phyloP scores from a whole-genome alignment of 1,284 basidiomycete genomes.

The Chondrostereum purpureum region DNA sequence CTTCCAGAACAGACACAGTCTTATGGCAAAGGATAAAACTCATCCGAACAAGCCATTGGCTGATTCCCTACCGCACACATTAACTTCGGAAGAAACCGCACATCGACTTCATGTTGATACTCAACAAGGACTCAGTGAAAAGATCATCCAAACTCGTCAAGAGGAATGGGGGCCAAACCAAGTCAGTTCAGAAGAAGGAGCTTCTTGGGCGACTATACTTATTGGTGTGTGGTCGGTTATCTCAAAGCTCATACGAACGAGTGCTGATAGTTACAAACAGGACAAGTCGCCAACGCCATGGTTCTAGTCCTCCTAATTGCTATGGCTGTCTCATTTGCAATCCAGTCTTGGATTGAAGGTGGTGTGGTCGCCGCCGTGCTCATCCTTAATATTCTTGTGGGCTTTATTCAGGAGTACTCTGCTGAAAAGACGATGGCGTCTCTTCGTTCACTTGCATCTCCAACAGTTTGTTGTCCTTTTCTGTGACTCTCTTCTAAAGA shows the following conservation, averaged over 20 bases:
- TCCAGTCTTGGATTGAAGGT: conserved; percentile 57
- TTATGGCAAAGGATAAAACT: neutral
- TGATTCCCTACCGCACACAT: neutral
- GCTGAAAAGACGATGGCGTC: neutral
- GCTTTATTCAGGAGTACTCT: conserved; percentile 19
- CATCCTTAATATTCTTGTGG: conserved; percentile 42
- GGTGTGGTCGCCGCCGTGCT: conserved; percentile 62
- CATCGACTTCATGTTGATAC: neutral
- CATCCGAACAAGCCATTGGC: neutral
- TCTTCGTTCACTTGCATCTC: neutral
- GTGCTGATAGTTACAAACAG: too few relatives aligned
- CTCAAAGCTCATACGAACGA: too few relatives aligned
- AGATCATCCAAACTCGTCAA: neutral
- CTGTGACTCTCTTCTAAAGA: neutral
- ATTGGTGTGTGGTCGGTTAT: too few relatives aligned
- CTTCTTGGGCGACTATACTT: neutral
- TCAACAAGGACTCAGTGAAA: neutral
- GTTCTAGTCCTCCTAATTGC: conserved; percentile 44
- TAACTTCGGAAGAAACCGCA: neutral
- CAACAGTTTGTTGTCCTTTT: neutral
- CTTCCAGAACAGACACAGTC: too few relatives aligned
- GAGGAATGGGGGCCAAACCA: neutral
- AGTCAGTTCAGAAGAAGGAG: neutral
- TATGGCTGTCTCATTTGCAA: conserved; percentile 58
- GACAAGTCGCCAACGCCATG: conserved; percentile 32